Evolutionary conservation across 495 filamentous ascomycete genomes (phyloP).

Genomic region (Xylaria palmicola): DNA sequence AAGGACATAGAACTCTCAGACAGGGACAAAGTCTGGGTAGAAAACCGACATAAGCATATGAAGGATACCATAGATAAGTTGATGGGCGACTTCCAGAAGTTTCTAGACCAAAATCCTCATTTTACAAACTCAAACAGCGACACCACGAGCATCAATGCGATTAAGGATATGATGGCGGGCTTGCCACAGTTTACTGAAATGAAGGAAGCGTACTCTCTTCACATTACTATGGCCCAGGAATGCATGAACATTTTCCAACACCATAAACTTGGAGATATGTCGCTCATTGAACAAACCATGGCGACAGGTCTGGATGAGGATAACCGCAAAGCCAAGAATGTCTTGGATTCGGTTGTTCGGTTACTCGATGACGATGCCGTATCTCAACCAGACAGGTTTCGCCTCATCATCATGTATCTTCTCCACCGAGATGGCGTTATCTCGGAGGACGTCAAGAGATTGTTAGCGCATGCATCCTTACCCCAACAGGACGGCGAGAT

Average conservation of each 20-base stretch:
- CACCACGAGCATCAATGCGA: conserved; percentile 79
- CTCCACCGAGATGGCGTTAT: conserved; percentile 88
- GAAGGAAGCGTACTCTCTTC: conserved; percentile 92
- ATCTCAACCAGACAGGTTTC: conserved; percentile 68
- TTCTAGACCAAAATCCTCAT: conserved; percentile 89
- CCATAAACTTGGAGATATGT: conserved; percentile 81
- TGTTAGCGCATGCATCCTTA: conserved; percentile 81
- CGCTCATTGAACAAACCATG: conserved; percentile 77
- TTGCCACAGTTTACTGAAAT: conserved; percentile 91
- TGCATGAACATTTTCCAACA: conserved; percentile 90
- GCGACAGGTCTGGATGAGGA: conserved; percentile 94
- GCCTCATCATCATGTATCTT: conserved; percentile 80
- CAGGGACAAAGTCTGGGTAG: conserved; percentile 88
- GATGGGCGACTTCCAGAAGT: conserved; percentile 87
- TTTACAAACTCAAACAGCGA: conserved; percentile 71
- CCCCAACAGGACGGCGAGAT: conserved; percentile 68
- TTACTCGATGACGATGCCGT: conserved; percentile 79
- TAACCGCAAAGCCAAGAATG: conserved; percentile 82
- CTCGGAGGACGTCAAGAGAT: conserved; percentile 75
- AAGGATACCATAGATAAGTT: conserved; percentile 94
- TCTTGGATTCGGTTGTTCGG: conserved; percentile 81
- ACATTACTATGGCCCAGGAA: conserved; percentile 96
- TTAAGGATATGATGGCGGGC: conserved; percentile 95
- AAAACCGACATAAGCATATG: conserved; percentile 94
- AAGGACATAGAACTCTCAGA: conserved; percentile 91